Base-by-base conservation (phyloP, 495 filamentous ascomycete species). In the Hypoxylon subgilvum region DNA sequence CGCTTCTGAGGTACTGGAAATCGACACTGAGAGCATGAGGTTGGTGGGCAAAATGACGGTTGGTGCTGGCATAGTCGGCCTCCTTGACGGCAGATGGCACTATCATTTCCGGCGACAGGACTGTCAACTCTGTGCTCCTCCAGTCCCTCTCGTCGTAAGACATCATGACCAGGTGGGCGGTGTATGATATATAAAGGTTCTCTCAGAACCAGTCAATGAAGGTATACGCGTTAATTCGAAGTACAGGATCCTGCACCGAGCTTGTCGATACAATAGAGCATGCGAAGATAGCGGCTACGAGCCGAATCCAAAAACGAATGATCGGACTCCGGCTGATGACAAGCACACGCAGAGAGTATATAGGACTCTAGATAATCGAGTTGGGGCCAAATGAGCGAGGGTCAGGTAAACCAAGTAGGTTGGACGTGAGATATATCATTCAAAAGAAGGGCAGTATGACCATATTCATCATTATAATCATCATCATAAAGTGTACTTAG, bases 11-110 rank as follows among this genome's bases (percentile, higher is more conserved):
- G 28, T 42, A 53, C n/a, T 39, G 54, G 21, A 58, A 64, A 34
- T 54, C 54, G 27, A 64, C 61, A 28, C 36, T 54, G 6, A 64
- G 54, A 28, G 61, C 61, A 28, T 64, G 61, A 58, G 61, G 61
- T 16, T 58, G 43, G 32, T 22, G 9, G 36, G 40, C 16, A 14
- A 25, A 6, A 9, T 40, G 28, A n/a, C 39, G 28, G 28, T 42
- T 38, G 52, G 27, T 17, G 31, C 22, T 49, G 9, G 22, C 9
- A n/a, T 36, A n/a, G 25, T 40, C n/a, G 19, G 10, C 4, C 3
- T 52, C 41, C 25, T 58, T 13, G 23, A 13, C 42, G 23, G 41
- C 38, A 14, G 13, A 19, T 3, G 61, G 53, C 30, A 58, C 48
- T 9, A 41, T 28, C 30, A 63, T 34, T 30, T 34, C 57, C 9